A percentile compares a stretch with the other conserved stretches of the same genome.
phyloP scores from a whole-genome alignment of 768 basidiomycete genomes.

The Suillus paluster region DNA sequence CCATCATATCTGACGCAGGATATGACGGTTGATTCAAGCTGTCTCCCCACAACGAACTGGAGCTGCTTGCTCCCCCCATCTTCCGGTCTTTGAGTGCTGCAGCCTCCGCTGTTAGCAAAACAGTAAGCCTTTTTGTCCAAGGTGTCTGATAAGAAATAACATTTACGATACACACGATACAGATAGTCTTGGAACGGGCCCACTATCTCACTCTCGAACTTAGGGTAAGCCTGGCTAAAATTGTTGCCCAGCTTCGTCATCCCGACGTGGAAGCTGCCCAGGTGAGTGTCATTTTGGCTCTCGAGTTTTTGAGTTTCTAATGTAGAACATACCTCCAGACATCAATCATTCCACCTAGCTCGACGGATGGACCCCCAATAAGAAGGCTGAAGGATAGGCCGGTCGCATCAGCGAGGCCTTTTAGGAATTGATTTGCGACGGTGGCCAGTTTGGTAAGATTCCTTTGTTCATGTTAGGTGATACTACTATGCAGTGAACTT shows the following conservation, averaged over 20 bases:
- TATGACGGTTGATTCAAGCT: no score
- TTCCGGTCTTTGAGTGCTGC: no score
- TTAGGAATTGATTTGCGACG: background rate
- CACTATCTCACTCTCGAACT: background rate
- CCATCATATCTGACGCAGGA: no score
- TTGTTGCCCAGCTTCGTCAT: background rate
- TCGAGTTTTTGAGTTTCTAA: background rate
- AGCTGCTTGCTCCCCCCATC: no score
- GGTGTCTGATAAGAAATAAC: background rate
- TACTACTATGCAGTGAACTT: background rate
- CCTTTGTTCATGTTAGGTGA: background rate
- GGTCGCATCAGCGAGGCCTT: background rate
- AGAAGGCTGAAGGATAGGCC: background rate
- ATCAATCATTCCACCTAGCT: background rate
- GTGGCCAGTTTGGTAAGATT: background rate
- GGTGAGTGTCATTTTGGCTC: background rate
- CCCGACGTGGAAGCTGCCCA: background rate
- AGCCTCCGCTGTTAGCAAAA: no score
- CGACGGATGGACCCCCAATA: background rate
- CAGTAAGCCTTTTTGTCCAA: no score
- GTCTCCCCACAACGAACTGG: no score
- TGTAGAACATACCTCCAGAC: background rate
- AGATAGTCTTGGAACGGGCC: background rate
- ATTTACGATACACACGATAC: background rate
- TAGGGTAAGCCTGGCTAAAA: background rate